phyloP scores from a whole-genome alignment of 2,329 filamentous ascomycete species.

The Trichoderma sp. region DNA sequence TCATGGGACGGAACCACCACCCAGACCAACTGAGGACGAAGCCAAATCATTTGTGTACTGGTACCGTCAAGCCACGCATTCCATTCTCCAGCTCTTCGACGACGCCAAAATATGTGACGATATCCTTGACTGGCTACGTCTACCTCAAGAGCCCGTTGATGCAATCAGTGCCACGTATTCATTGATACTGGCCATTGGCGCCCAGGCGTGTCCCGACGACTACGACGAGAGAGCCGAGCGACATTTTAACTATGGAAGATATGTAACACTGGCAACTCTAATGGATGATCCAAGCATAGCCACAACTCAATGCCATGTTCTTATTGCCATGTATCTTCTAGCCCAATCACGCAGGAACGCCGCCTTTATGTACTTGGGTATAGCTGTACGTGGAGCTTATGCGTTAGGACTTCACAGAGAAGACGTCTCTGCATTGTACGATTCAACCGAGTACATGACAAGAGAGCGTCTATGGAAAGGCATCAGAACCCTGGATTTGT shows the following conservation, averaged over 20 bases:
- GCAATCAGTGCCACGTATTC: background rate
- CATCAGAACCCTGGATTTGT: background rate
- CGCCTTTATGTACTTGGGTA: constrained; percentile 2
- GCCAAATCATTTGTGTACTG: background rate
- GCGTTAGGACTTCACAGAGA: background rate
- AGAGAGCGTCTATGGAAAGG: background rate
- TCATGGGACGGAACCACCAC: background rate
- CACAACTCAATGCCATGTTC: background rate
- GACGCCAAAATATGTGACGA: background rate
- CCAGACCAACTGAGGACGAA: background rate
- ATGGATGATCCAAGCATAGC: constrained; percentile 7
- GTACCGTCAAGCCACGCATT: background rate
- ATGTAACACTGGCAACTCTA: background rate
- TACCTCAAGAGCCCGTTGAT: background rate
- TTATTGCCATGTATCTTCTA: background rate
- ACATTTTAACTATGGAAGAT: constrained; percentile 1
- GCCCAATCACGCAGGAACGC: background rate
- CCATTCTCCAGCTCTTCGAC: background rate
- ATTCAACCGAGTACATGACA: background rate
- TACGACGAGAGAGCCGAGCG: background rate
- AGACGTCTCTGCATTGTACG: background rate
- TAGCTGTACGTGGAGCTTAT: background rate
- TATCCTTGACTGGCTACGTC: background rate
- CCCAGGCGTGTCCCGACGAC: background rate
- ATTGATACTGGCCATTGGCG: background rate